Evolutionary conservation across 805 yeast genomes (phyloP).

Genomic region (Hanseniaspora valbyensis): DNA sequence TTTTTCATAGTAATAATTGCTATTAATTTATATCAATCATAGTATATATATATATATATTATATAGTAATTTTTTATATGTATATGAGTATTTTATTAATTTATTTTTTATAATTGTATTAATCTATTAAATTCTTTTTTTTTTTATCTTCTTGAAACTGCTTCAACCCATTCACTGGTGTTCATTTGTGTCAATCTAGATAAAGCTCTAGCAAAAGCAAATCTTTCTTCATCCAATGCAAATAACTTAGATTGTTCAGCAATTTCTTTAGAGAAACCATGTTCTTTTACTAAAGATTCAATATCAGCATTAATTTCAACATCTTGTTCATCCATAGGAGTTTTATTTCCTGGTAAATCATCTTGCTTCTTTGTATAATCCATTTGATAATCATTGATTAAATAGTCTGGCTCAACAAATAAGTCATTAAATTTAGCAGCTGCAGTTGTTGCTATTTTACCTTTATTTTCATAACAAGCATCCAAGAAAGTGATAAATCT

Average conservation of each 20-base stretch:
- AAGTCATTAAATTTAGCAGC: conserved; percentile 75
- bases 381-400: conserved; percentile 31
- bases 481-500: conserved; percentile 90
- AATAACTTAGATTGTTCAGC: conserved; percentile 67
- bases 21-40: too few relatives aligned
- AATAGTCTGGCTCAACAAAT: conserved; percentile 70
- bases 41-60: too few relatives aligned
- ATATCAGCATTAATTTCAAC: conserved; percentile 28
- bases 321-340: conserved; percentile 23
- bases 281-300: conserved; percentile 57
- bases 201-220: conserved; percentile 92
- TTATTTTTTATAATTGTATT: too few relatives aligned
- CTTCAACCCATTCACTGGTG: conserved; percentile 79
- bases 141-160: conserved; percentile 11
- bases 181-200: conserved; percentile 90
- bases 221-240: conserved; percentile 85
- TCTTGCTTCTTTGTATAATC: conserved; percentile 22
- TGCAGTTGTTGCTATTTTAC: conserved; percentile 77
- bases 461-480: conserved; percentile 87
- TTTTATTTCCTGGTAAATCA: conserved; percentile 16
- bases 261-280: conserved; percentile 63
- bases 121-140: not conserved
- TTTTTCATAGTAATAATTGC: too few relatives aligned
- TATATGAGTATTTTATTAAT: too few relatives aligned
- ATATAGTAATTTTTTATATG: too few relatives aligned